Evolutionary conservation across 2,329 filamentous ascomycete genomes (phyloP).

Genomic region (Penicillium sp.): DNA sequence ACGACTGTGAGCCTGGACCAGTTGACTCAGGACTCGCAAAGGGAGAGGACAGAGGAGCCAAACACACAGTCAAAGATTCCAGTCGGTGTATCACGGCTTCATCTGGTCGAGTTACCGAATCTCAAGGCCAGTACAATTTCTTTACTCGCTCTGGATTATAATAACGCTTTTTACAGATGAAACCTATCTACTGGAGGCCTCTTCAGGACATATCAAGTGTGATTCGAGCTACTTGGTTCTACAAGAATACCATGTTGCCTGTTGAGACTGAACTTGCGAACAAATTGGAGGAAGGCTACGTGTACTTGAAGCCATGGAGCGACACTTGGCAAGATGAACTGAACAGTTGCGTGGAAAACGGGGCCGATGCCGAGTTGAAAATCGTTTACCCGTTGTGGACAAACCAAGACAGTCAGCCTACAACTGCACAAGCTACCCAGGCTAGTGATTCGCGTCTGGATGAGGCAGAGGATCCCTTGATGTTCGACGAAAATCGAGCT

Average conservation of each 20-base stretch:
- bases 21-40: conserved; percentile 13
- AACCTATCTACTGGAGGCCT: conserved; percentile 96
- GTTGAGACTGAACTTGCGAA: conserved; percentile 84
- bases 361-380: conserved; percentile 86
- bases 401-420: conserved; percentile 42
- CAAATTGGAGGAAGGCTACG: conserved; percentile 85
- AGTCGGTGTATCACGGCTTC: conserved; percentile 85
- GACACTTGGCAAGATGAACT: conserved; percentile 92
- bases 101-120: conserved; percentile 79
- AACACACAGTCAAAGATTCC: conserved; percentile 60
- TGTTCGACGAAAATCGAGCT: conserved; percentile 41
- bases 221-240: conserved; percentile 91
- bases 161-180: conserved; percentile 61
- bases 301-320: conserved; percentile 81
- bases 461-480: conserved; percentile 10
- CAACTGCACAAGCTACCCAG: conserved; percentile 39
- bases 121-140: conserved; percentile 47
- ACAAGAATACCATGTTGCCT: conserved; percentile 89
- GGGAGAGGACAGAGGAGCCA: conserved; percentile 25
- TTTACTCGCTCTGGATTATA: background rate
- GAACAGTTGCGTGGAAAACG: conserved; percentile 84
- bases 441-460: conserved; percentile 23
- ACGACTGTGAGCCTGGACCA: conserved; percentile 25
- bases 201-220: conserved; percentile 84
- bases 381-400: conserved; percentile 82